Evolutionary conservation across 352 stramenopile species (phyloP).

Genomic region (Phytophthora chlamydospora): DNA sequence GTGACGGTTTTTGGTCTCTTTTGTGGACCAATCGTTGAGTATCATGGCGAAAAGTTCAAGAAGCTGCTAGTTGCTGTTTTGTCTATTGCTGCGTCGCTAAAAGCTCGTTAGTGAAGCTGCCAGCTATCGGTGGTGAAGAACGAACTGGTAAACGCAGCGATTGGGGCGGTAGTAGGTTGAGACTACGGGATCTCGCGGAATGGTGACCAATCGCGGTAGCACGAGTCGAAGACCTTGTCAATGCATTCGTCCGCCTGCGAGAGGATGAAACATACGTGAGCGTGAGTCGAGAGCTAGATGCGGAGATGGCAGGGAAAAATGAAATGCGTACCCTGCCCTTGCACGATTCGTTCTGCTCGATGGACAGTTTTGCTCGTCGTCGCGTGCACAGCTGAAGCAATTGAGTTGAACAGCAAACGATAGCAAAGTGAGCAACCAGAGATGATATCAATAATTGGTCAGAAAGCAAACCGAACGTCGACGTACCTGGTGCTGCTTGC

Average conservation of each 20-base stretch:
- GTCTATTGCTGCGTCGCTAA: slow-evolving; percentile 18
- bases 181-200: slow-evolving; percentile 83
- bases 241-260: slow-evolving; percentile 83
- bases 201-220: slow-evolving; percentile 85
- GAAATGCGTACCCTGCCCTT: slow-evolving; percentile 61
- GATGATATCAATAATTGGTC: neutral
- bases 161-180: neutral
- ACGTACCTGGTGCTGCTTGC: slow-evolving; percentile 87
- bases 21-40: slow-evolving; percentile 27
- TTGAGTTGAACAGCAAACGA: neutral
- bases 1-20: slow-evolving; percentile 7
- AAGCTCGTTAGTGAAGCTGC: slow-evolving; percentile 4
- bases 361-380: slow-evolving; percentile 85
- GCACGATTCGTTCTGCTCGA: slow-evolving; percentile 78
- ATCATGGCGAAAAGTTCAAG: slow-evolving; percentile 9
- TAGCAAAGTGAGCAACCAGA: slow-evolving; percentile 2
- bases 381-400: slow-evolving; percentile 81
- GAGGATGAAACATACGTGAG: neutral
- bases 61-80: slow-evolving; percentile 5
- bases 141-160: slow-evolving; percentile 8
- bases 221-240: slow-evolving; percentile 84
- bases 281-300: neutral
- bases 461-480: neutral
- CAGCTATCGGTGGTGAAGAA: slow-evolving; percentile 1
- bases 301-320: neutral